Base-by-base conservation (phyloP, 164 flowering plant species). In the Vitis cinerea region DNA sequence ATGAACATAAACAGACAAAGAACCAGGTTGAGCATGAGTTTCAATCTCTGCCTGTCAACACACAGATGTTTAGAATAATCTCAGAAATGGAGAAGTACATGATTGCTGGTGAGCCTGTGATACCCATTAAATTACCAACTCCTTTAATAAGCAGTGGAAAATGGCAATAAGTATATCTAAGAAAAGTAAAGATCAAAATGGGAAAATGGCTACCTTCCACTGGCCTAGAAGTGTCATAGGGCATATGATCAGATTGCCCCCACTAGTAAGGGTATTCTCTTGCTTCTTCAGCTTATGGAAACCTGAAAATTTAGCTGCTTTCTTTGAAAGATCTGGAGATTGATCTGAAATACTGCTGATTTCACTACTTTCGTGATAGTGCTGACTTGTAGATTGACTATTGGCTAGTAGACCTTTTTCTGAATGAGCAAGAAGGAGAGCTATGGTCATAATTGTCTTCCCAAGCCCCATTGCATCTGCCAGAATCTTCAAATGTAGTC, bases 391-490 rank as follows among this genome's bases (percentile, higher is more conserved):
- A 50, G 61, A 72, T 50, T 68, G 74, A 77, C 70, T 71, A 67
- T 71, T 71, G 19, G 73, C 63, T 60, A 77, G 81, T 57, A 87
- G 87, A 76, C 80, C 83, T 74, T 73, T 87, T 62, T 74, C 88
- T 48, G 92, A 80, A 75, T 81, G 82, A 61, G 91, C 76, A 63
- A 91, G 88, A 60, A 95, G 88, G 67, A 95, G 91, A 30, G 99
- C 71, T 72, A 95, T 84, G 60, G 99, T 89, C 99, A 95, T 93
- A 30, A 95, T 87, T 50, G 98, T 95, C 86, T 95, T 95, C 65
- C 99, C 99, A 77, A 95, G 97, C 65, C 99, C 99, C 98, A 95
- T 95, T 16, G 99, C 87, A 89, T 95, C 99, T 82, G 99, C 99
- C 83, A 95, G 83, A 82, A 95, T 93, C 99, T 95, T 77, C 77